These are phyloP conservation scores for Monilinia vaccinii-corymbosi DNA, from an alignment of 2,329 filamentous ascomycete genomes.

Conservation along the genomic window DNA sequence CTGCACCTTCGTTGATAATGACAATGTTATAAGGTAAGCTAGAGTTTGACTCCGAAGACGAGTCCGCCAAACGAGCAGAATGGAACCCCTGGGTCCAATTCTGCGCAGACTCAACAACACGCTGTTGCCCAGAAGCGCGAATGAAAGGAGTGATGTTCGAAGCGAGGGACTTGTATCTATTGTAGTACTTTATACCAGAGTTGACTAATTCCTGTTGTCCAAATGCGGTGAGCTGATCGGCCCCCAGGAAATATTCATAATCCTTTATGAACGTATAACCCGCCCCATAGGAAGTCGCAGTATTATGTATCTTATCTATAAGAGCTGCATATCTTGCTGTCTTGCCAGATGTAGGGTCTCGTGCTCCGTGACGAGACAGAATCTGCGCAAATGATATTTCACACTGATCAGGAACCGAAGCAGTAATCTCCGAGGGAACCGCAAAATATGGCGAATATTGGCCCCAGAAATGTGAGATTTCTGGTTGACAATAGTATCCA, in stretches of 20 bases:
- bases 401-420: conserved; percentile 55
- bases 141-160: conserved; percentile 55
- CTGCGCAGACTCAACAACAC: conserved; percentile 65
- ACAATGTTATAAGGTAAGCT: conserved; percentile 47
- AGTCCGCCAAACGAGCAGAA: conserved; percentile 33
- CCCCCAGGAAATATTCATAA: conserved; percentile 63
- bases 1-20: conserved; percentile 57
- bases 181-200: conserved; percentile 68
- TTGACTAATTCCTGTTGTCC: conserved; percentile 63
- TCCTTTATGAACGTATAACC: conserved; percentile 61
- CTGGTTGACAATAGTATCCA: conserved; percentile 27
- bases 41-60: conserved; percentile 30
- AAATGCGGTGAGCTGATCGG: conserved; percentile 59
- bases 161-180: conserved; percentile 59
- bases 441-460: conserved; percentile 83
- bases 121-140: conserved; percentile 57
- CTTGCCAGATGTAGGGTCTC: conserved; percentile 68
- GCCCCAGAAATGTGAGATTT: conserved; percentile 51
- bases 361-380: conserved; percentile 75
- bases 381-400: conserved; percentile 70
- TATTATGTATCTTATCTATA: conserved; percentile 55
- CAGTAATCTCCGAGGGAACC: conserved; percentile 57
- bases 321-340: conserved; percentile 52
- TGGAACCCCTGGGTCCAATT: conserved; percentile 73
- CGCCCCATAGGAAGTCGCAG: conserved; percentile 45